Evolutionary conservation across 1,139 yeast species (phyloP).

Genomic region (Zygosaccharomyces pseudobailii): DNA sequence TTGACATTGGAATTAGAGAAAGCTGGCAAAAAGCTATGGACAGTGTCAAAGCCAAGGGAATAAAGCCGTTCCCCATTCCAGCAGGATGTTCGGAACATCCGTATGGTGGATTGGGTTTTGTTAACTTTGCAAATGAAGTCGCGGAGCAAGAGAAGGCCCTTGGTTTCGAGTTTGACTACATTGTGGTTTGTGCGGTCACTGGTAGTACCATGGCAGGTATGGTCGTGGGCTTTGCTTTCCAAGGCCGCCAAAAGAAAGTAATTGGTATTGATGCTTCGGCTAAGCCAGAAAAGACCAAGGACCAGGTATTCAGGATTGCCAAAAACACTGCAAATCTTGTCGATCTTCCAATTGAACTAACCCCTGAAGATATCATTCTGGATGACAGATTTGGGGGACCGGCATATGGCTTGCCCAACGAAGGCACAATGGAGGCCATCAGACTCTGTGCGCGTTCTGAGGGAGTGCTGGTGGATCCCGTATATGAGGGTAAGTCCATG

Average conservation of each 20-base stretch:
- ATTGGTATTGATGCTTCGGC: constrained; percentile 36
- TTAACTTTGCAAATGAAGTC: constrained; percentile 34
- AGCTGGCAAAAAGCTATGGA: constrained; percentile 31
- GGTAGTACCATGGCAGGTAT: constrained; percentile 36
- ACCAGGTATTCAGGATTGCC: constrained; percentile 33
- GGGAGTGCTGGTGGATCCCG: constrained; percentile 35
- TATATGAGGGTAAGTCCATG: constrained; percentile 35
- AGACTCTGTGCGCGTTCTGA: constrained; percentile 32
- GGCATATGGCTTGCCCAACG: constrained; percentile 33
- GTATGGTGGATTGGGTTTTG: constrained; percentile 35
- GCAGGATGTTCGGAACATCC: constrained; percentile 36
- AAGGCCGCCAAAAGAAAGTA: constrained; percentile 33
- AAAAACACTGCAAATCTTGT: constrained; percentile 31
- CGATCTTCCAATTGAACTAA: constrained; percentile 25
- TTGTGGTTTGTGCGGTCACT: constrained; percentile 35
- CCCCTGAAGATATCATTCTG: constrained; percentile 23
- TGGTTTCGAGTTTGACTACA: constrained; percentile 33
- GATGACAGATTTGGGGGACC: constrained; percentile 34
- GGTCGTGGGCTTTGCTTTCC: constrained; percentile 33
- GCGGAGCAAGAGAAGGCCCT: constrained; percentile 32
- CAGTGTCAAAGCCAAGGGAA: constrained; percentile 23
- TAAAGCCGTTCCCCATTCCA: constrained; percentile 35
- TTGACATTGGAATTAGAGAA: constrained; percentile 34
- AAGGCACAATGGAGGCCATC: constrained; percentile 34
- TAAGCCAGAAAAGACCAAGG: constrained; percentile 33